phyloP scores from a whole-genome alignment of 163 green algal genomes.

The Chlorella variabilis region DNA sequence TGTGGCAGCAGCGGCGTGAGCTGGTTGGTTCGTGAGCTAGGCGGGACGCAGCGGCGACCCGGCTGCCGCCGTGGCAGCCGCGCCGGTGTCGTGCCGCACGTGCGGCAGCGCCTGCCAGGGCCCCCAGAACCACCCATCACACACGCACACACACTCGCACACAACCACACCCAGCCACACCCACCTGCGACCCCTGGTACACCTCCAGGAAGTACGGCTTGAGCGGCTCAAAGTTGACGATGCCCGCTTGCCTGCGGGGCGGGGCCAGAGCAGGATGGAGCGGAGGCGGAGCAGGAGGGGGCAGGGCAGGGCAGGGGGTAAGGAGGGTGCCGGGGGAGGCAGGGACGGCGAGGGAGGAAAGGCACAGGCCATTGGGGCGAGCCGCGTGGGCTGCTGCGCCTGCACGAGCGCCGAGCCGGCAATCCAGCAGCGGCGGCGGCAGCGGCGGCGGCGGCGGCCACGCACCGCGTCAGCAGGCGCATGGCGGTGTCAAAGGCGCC shows the following conservation, averaged over 20 bases:
- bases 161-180: neutral
- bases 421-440: neutral
- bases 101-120: too few relatives aligned
- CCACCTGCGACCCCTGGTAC: slow-evolving; percentile 66
- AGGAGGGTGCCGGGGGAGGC: neutral
- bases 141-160: neutral
- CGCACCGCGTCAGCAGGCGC: slow-evolving; percentile 87
- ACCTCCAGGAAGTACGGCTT: slow-evolving; percentile 89
- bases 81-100: too few relatives aligned
- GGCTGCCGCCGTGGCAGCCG: too few relatives aligned
- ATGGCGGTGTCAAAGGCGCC: slow-evolving; percentile 92
- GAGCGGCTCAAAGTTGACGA: slow-evolving; percentile 91
- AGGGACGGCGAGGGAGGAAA: too few relatives aligned
- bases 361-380: neutral
- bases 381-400: too few relatives aligned
- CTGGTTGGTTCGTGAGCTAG: neutral
- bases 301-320: neutral
- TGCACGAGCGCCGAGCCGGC: too few relatives aligned
- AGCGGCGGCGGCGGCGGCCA: neutral
- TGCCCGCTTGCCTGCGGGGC: slow-evolving; percentile 81
- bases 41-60: too few relatives aligned
- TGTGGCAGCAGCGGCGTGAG: too few relatives aligned
- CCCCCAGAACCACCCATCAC: neutral
- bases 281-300: neutral
- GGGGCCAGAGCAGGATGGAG: too few relatives aligned